phyloP scores from a whole-genome alignment of 352 stramenopile genomes.

The Globisporangium cystogenes region DNA sequence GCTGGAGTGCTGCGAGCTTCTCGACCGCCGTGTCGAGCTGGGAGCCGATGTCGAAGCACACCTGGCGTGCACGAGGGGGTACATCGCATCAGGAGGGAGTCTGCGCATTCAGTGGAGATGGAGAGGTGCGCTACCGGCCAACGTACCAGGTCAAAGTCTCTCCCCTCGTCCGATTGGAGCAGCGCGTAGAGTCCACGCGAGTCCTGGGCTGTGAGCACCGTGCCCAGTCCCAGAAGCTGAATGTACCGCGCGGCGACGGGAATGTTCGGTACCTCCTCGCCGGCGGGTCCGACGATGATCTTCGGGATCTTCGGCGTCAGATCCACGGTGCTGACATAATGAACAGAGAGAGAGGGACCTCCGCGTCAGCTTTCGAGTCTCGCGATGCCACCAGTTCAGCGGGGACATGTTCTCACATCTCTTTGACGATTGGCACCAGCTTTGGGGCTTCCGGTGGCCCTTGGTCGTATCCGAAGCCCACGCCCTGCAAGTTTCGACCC shows the following conservation, averaged over 20 bases:
- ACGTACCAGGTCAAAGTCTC: constrained; percentile 48
- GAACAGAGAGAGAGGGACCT: not conserved
- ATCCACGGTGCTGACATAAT: constrained; percentile 14
- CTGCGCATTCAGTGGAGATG: not conserved
- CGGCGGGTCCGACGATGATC: constrained; percentile 45
- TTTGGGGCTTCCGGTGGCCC: constrained; percentile 2
- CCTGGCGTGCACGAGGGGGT: constrained; percentile 15
- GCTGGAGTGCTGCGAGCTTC: constrained; percentile 36
- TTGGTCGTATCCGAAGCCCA: constrained; percentile 43
- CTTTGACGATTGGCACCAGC: constrained; percentile 2
- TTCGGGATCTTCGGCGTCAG: constrained; percentile 52
- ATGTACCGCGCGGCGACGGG: constrained; percentile 61
- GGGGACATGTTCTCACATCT: constrained; percentile 5
- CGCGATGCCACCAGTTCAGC: not conserved
- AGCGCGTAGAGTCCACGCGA: constrained; percentile 33
- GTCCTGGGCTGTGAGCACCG: constrained; percentile 26
- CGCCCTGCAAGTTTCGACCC: constrained; percentile 21
- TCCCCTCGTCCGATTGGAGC: constrained; percentile 23
- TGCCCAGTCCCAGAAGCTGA: constrained; percentile 58
- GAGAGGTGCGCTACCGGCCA: not conserved
- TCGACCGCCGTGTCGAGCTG: constrained; percentile 36
- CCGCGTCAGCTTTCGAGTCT: not conserved
- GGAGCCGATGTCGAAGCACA: constrained; percentile 57
- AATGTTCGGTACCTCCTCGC: constrained; percentile 25
- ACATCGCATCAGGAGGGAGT: not conserved